Percentiles rank a stretch among this genome's conserved stretches.
Evolutionary conservation across 2,329 filamentous ascomycete species (phyloP).

Genomic region (Alternaria consortialis): DNA sequence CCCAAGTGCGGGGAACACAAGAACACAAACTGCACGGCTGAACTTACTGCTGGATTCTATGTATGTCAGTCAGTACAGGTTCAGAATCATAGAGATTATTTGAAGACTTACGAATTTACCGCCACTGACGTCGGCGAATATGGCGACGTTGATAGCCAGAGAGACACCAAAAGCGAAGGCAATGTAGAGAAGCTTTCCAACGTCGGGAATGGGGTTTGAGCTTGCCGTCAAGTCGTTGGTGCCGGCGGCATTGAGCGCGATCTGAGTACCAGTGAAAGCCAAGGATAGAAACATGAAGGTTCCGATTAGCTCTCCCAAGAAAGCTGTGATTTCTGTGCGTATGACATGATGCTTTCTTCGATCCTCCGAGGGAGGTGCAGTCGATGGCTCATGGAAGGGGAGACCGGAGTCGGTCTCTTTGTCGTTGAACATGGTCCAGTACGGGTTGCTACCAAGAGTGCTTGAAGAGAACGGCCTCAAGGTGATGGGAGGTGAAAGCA

Average conservation of each 20-base stretch:
- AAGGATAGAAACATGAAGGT: conserved; percentile 57
- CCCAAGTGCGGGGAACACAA: conserved; percentile 32
- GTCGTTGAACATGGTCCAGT: conserved; percentile 20
- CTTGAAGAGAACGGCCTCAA: conserved; percentile 7
- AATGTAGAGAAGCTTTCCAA: conserved; percentile 48
- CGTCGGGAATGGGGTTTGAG: conserved; percentile 21
- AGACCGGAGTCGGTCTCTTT: conserved; percentile 14
- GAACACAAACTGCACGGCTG: conserved; percentile 8
- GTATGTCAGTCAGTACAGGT: not conserved
- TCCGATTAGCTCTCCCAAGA: conserved; percentile 56
- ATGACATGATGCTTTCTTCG: conserved; percentile 9
- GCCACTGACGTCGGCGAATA: conserved; percentile 49
- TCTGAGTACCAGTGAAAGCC: conserved; percentile 52
- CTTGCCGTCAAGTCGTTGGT: conserved; percentile 38
- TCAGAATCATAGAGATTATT: not conserved
- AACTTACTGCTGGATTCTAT: conserved; percentile 33
- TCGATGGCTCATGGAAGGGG: conserved; percentile 25
- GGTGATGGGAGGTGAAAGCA: conserved; percentile 2
- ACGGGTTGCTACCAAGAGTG: not conserved
- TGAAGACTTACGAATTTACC: conserved; percentile 41
- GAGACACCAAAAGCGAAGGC: conserved; percentile 46
- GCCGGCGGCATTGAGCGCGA: conserved; percentile 56
- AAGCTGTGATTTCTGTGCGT: conserved; percentile 33
- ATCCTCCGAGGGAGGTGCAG: conserved; percentile 14
- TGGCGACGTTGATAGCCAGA: conserved; percentile 48